Conservation (phyloP, 305 asterid species). For the Fraxinus baroniana region DNA sequence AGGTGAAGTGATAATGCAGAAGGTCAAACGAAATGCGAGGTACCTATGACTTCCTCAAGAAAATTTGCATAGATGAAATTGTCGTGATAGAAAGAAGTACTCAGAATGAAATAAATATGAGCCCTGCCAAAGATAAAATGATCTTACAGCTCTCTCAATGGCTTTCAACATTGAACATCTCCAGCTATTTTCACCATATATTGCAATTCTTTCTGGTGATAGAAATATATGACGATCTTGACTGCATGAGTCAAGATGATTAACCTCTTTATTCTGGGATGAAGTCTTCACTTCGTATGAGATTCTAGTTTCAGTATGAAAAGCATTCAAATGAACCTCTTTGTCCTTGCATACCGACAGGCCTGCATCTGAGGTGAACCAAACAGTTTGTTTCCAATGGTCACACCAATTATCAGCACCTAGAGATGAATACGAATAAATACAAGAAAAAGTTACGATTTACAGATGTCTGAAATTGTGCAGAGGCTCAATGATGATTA, state of each 20-base stretch:
- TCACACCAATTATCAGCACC: conserved; percentile 79
- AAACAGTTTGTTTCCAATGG: conserved; percentile 95
- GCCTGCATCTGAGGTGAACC: conserved; percentile 67
- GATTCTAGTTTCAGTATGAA: conserved; percentile 62
- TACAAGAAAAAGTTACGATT: conserved; percentile 3
- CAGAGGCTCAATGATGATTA: neutral
- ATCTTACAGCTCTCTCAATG: conserved; percentile 64
- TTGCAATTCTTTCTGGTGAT: conserved; percentile 65
- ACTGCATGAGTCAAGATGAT: conserved; percentile 27
- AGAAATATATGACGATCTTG: conserved; percentile 48
- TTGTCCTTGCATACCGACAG: conserved; percentile 54
- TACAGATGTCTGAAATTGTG: neutral
- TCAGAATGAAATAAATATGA: conserved; percentile 1
- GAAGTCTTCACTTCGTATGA: conserved; percentile 51
- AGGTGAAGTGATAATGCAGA: neutral
- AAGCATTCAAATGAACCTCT: conserved; percentile 54
- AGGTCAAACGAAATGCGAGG: conserved; percentile 1
- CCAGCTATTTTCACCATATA: conserved; percentile 72
- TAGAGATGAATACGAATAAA: conserved; percentile 30
- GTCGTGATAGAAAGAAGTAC: neutral
- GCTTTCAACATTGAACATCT: conserved; percentile 65
- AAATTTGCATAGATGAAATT: neutral
- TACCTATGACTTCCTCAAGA: neutral
- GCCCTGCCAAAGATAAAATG: conserved; percentile 14
- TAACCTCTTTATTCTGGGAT: conserved; percentile 31